Evolutionary conservation across 2,329 filamentous ascomycete species (phyloP), one percentile per base, ranked within the genome.

Genomic region (Penicillium hesseltinei): DNA sequence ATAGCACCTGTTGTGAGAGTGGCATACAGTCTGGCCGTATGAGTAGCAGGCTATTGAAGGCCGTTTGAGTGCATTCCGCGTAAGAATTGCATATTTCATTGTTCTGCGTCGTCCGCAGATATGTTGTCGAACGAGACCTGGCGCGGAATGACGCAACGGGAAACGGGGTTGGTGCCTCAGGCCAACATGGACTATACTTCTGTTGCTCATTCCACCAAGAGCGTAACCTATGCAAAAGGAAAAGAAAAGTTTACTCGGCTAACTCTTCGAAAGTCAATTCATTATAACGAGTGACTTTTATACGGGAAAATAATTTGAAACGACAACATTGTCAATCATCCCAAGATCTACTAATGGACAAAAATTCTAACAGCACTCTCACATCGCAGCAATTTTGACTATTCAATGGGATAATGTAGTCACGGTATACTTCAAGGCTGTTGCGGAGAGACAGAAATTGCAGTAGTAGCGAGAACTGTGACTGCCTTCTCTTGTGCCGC

Each of bases 81-180:
- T 49, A 49, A 52, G 45, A 48, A 50, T 51, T 35, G 54, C 58
- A 65, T 57, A 40, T 56, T 56, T 54, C 69, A 72, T 70, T 45
- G 62, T 67, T 39, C 45, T 21, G 45, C 42, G 23, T 43, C 39
- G 25, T 51, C 51, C 47, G 45, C 54, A 52, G 55, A 51, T 47
- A 25, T 43, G 58, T 63, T 54, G 59, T 46, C 47, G 44, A 47
- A 57, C 23, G 19, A 31, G 49, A 25, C n/a, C 17, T 17, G 25
- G 25, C 33, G 35, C 38, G 52, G 56, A 56, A 63, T 66, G 61
- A 66, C 60, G 62, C 60, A 62, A 60, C 44, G 51, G 43, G 54
- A 54, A 57, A 25, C 13, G 17, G 2, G 0, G 0, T 38, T 33
- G 11, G 1, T 56, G 60, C 63, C 63, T 65, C 45, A 62, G 62